phyloP scores from a whole-genome alignment of 768 basidiomycete genomes.

The Boletus rufocinnamomeus region DNA sequence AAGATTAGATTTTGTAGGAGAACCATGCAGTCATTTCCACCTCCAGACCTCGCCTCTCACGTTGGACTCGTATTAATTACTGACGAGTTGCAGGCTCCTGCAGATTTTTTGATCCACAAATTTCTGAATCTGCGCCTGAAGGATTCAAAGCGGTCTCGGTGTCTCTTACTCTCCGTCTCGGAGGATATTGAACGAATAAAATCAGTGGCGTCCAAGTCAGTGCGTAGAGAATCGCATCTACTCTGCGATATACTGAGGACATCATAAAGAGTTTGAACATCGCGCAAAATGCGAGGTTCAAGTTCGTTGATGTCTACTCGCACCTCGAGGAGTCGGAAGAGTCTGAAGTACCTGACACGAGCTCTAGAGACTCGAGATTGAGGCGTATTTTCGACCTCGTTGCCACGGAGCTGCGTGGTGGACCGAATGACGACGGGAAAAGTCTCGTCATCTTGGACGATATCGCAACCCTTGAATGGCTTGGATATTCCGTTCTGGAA shows the following conservation, averaged over 20 bases:
- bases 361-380: slow-evolving; percentile 20
- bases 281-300: slow-evolving; percentile 41
- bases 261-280: slow-evolving; percentile 37
- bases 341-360: slow-evolving; percentile 12
- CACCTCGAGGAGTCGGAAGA: slow-evolving; percentile 31
- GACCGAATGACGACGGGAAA: slow-evolving; percentile 12
- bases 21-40: slow-evolving; percentile 49
- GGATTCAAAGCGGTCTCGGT: slow-evolving; percentile 34
- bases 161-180: slow-evolving; percentile 59
- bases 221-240: slow-evolving; percentile 37
- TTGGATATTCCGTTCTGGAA: slow-evolving; percentile 55
- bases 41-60: slow-evolving; percentile 51
- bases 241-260: slow-evolving; percentile 8
- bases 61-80: slow-evolving; percentile 62
- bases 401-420: slow-evolving; percentile 26
- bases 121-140: slow-evolving; percentile 56
- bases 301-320: slow-evolving; percentile 55
- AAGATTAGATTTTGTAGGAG: slow-evolving; percentile 10
- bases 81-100: slow-evolving; percentile 69
- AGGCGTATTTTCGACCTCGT: slow-evolving; percentile 41
- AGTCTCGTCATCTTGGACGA: slow-evolving; percentile 70
- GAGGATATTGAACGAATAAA: slow-evolving; percentile 62
- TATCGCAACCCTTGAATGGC: slow-evolving; percentile 68
- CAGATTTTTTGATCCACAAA: slow-evolving; percentile 70
- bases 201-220: slow-evolving; percentile 61